Evolutionary conservation across 2,329 filamentous ascomycete genomes (phyloP), one percentile per base, ranked within the genome.

Genomic region (Fusarium buharicum): DNA sequence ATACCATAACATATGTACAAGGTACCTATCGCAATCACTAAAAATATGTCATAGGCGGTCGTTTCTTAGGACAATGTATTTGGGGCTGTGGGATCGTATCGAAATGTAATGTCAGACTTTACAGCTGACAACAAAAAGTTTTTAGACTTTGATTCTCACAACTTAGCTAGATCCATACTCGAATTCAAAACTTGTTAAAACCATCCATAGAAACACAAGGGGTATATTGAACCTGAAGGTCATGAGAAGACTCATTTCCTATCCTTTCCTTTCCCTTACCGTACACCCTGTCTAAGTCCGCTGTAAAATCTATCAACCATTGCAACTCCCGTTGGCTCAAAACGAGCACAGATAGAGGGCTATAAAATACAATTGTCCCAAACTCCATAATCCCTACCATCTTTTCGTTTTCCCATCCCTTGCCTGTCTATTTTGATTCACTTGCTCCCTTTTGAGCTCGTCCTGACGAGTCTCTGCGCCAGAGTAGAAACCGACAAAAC

Each of bases 391-490:
- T 46, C 22, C 62, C 52, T 24, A 39, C 47, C 37, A 48, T 53
- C 36, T 65, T 64, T 50, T 45, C 51, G 11, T 40, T 59, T 54
- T 36, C 45, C 45, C 44, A 41, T 34, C 43, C 53, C 37, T 45
- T 45, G 38, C 54, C 51, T 53, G 62, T 64, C 62, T 66, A 64
- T 64, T 59, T 64, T 66, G 31, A 45, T 57, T 60, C 55, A 24
- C 46, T 34, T 34, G 31, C 44, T 45, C 24, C 55, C 28, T 47
- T 47, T 28, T 30, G 38, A 58, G 31, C 58, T 48, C 59, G 52
- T 54, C 58, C 52, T 50, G 58, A 53, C 58, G 61, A 39, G 47
- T 41, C 39, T 58, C 56, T 44, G 28, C 39, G 30, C 40, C 60
- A n/a, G 33, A 43, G 33, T 38, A 61, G 24, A 39, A 49, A 40